Conservation (phyloP, 2,329 filamentous ascomycete species). For the Camillea tinctor region DNA sequence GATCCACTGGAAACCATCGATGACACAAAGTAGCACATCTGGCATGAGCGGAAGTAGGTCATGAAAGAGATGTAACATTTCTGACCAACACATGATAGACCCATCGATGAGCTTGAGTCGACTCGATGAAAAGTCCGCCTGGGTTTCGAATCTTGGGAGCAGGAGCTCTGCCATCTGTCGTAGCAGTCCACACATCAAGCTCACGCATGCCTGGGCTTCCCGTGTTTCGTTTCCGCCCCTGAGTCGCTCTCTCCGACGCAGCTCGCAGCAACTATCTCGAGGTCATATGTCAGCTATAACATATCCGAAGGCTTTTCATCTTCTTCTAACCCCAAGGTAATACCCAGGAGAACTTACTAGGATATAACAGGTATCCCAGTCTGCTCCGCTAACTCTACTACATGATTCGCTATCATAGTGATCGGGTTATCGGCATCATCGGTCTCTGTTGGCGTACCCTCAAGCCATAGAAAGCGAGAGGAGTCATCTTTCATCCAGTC, state of each 20-base stretch:
- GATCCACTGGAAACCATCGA: constrained; percentile 13
- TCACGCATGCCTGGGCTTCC: constrained; percentile 8
- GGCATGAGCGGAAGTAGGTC: constrained; percentile 13
- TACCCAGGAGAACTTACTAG: constrained; percentile 7
- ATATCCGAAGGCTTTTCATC: too few species aligned
- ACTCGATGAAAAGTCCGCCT: constrained; percentile 1
- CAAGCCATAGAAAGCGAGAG: constrained; percentile 9
- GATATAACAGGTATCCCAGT: constrained; percentile 7
- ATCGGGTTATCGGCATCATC: constrained; percentile 10
- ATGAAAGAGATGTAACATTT: constrained; percentile 5
- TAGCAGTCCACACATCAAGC: constrained; percentile 7
- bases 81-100: constrained; percentile 10
- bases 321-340: background rate
- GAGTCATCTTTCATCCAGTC: constrained; percentile 11
- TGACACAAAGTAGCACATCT: constrained; percentile 8
- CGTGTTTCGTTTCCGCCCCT: constrained; percentile 7
- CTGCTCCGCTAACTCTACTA: constrained; percentile 9
- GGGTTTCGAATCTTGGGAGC: constrained; percentile 3
- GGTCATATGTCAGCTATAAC: background rate
- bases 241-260: constrained; percentile 9
- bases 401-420: constrained; percentile 6
- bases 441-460: constrained; percentile 5
- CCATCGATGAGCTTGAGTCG: constrained; percentile 10
- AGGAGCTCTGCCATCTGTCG: constrained; percentile 13
- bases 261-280: constrained; percentile 7